Evolutionary conservation across 176 grass and related monocot genomes (phyloP).

Genomic region (Eragrostis nindensis): DNA sequence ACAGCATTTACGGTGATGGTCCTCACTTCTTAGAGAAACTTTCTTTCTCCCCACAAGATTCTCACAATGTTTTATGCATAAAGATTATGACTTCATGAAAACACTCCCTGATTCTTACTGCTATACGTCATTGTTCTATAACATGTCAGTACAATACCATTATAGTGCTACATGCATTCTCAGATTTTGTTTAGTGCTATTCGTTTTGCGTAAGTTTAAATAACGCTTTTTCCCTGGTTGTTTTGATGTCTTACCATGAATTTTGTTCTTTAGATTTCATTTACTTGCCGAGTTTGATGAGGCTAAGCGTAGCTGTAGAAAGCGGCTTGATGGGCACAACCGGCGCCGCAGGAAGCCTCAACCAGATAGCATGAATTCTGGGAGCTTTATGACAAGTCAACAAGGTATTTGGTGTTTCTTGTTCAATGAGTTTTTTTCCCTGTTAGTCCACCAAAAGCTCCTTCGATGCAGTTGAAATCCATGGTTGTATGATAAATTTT

Average conservation of each 20-base stretch:
- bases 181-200: background rate
- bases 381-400: constrained; percentile 71
- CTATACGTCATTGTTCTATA: background rate
- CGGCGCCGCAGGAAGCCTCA: constrained; percentile 85
- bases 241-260: constrained; percentile 9
- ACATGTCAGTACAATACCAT: background rate
- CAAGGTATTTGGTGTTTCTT: constrained; percentile 68
- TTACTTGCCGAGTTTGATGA: constrained; percentile 90
- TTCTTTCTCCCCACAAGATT: constrained; percentile 14
- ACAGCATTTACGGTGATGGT: constrained; percentile 3
- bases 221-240: background rate
- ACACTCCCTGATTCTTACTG: background rate
- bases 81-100: too few relatives aligned
- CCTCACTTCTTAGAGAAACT: constrained; percentile 11
- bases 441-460: background rate
- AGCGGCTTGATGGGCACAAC: constrained; percentile 95
- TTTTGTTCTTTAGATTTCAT: constrained; percentile 75
- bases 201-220: background rate
- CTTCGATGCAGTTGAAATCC: background rate
- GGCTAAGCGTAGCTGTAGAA: constrained; percentile 90
- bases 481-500: background rate
- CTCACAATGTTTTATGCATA: background rate
- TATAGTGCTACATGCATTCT: background rate
- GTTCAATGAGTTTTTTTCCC: background rate
- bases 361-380: constrained; percentile 61